Evolutionary conservation across 305 asterid species (phyloP).

Genomic region (Fraxinus greggii): DNA sequence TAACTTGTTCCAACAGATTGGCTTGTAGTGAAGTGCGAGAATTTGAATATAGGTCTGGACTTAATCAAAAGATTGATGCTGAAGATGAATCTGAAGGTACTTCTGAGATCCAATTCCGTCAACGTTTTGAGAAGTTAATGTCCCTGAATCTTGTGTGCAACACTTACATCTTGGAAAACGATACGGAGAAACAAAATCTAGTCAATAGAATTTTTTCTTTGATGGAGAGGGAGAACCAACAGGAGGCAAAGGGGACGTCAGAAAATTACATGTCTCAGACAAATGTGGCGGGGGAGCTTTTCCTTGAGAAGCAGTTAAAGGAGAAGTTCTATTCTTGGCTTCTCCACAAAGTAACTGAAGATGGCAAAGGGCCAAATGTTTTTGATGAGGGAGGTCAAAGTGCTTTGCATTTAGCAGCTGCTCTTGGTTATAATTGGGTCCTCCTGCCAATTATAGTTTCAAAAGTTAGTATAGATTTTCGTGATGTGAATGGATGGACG

Average conservation of each 20-base stretch:
- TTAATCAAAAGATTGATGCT: conserved; percentile 32
- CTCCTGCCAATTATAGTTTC: conserved; percentile 60
- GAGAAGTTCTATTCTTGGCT: conserved; percentile 75
- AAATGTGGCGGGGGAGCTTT: conserved; percentile 42
- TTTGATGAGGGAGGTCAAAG: conserved; percentile 85
- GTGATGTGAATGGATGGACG: conserved; percentile 93
- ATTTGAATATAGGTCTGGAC: conserved; percentile 64
- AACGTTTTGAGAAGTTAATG: conserved; percentile 62
- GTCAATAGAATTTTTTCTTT: conserved; percentile 44
- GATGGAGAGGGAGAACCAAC: conserved; percentile 60
- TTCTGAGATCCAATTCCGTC: conserved; percentile 51
- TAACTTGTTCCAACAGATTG: conserved; percentile 79
- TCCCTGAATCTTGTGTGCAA: conserved; percentile 34
- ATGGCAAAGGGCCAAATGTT: conserved; percentile 52
- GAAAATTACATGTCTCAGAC: conserved; percentile 32
- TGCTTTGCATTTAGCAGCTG: conserved; percentile 86
- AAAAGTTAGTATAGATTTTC: conserved; percentile 77
- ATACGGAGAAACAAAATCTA: conserved; percentile 38
- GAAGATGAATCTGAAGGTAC: conserved; percentile 34
- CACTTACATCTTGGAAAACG: conserved; percentile 36
- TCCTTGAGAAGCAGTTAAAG: conserved; percentile 54
- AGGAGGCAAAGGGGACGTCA: conserved; percentile 38
- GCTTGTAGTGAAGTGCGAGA: conserved; percentile 93
- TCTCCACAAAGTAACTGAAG: conserved; percentile 55
- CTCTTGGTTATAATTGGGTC: conserved; percentile 94